Base-by-base conservation (phyloP, 805 yeast genomes). In the Hemisphaericaspora nanyangensis region DNA sequence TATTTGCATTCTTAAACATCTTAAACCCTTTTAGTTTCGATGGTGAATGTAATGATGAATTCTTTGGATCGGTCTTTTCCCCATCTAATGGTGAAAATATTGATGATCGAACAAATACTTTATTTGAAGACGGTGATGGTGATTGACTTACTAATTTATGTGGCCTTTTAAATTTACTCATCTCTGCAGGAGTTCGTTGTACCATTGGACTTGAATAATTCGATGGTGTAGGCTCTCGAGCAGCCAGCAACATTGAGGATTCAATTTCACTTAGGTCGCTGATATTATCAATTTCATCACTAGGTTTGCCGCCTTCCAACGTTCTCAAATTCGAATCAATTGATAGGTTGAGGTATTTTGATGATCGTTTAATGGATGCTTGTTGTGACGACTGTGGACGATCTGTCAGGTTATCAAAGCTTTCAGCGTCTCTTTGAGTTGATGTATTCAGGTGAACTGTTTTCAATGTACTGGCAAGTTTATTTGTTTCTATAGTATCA, bases 61-160 rank as follows among this genome's bases (percentile, higher is more conserved):
- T 31, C 4, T 6, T 11, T n/a, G 25, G 31, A 4, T 17, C 13
- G 26, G 13, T 22, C n/a, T n/a, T n/a, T n/a, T n/a, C n/a, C n/a
- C n/a, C n/a, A n/a, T n/a, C n/a, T n/a, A n/a, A n/a, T 17, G 29
- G 15, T 10, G 34, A 18, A 15, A 19, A 19, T 11, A 35, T 17
- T 17, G 26, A 15, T 22, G 35, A 16, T 19, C 27, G 31, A 17
- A 47, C 13, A 29, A 39, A 33, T 15, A 36, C n/a, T 35, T 46
- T 45, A 33, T 40, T 48, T 18, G 58, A 46, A 18, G 61, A 52
- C 4, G 71, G 72, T 11, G 72, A 65, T 4, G 74, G 74, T 13
- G 67, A 58, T 44, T 68, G 72, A 42, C 72, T 65, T 17, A 68
- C 64, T 35, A 68, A 52, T 39, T 62, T 60, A 46, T 67, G 74